Percentiles rank a stretch among this genome's conserved stretches.
Evolutionary conservation across 2,329 filamentous ascomycete species (phyloP).

Genomic region (Cercospora berteroae): DNA sequence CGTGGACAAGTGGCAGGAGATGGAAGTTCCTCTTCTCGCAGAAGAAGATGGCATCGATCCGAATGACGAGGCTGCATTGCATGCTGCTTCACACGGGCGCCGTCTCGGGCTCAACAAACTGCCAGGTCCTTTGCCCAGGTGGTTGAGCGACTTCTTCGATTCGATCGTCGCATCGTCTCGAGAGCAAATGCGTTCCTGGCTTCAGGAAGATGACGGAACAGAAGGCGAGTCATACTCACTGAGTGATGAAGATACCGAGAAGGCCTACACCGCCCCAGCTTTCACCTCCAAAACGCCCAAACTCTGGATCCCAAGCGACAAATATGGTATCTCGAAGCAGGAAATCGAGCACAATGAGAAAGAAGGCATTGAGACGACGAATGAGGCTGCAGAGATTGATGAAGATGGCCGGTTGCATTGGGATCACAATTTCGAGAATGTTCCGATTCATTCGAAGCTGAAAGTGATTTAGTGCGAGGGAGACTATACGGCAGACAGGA

Average conservation of each 20-base stretch:
- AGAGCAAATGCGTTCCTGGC: constrained; percentile 26
- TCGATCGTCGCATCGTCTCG: constrained; percentile 30
- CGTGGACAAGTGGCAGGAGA: constrained; percentile 33
- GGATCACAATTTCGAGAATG: constrained; percentile 44
- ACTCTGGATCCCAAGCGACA: constrained; percentile 48
- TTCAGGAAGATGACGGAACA: constrained; percentile 20
- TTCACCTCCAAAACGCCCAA: constrained; percentile 45
- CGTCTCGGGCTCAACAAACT: constrained; percentile 32
- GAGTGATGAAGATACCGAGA: constrained; percentile 35
- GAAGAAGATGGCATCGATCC: constrained; percentile 32
- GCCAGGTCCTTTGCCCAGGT: constrained; percentile 26
- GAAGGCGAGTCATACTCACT: constrained; percentile 25
- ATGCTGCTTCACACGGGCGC: constrained; percentile 34
- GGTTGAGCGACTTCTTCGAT: constrained; percentile 35
- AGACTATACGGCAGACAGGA: background rate
- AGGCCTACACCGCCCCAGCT: constrained; percentile 47
- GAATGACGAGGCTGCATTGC: constrained; percentile 32
- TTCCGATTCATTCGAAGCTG: constrained; percentile 44
- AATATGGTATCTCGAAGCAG: constrained; percentile 44
- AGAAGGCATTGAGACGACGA: constrained; percentile 43
- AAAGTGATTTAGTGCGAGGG: constrained; percentile 22
- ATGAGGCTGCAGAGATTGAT: constrained; percentile 47
- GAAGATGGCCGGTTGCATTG: constrained; percentile 48
- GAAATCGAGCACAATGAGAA: constrained; percentile 45
- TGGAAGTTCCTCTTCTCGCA: constrained; percentile 33